Conservation (phyloP, 2,329 filamentous ascomycete species). For the Apiospora arundinis region DNA sequence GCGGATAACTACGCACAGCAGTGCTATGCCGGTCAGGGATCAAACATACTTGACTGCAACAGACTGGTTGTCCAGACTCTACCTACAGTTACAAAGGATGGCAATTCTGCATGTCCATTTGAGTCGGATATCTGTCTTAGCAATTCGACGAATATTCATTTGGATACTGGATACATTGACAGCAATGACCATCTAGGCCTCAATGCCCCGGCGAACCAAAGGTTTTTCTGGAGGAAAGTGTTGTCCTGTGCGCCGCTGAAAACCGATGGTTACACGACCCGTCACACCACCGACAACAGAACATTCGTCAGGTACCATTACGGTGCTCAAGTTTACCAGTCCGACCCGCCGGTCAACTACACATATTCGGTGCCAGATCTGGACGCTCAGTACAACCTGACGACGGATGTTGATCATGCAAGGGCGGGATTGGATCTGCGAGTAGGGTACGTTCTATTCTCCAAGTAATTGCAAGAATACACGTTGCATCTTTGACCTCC, state of each 20-base stretch:
- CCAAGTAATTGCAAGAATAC: neutral
- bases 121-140: neutral
- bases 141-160: conserved; percentile 2
- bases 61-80: neutral
- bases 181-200: conserved; percentile 21
- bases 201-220: conserved; percentile 15
- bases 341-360: neutral
- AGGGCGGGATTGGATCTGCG: neutral
- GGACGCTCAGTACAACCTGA: neutral
- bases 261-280: conserved; percentile 14
- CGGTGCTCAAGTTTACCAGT: neutral
- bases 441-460: neutral
- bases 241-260: conserved; percentile 19
- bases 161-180: conserved; percentile 19
- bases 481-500: neutral
- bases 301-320: conserved; percentile 18
- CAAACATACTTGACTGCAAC: neutral
- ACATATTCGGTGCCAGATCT: neutral
- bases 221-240: conserved; percentile 7
- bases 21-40: neutral
- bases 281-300: too few relatives aligned
- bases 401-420: neutral
- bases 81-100: neutral
- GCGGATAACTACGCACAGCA: neutral
- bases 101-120: neutral